A percentile compares a stretch with the other conserved stretches of the same genome.
Evolutionary conservation across 768 basidiomycete genomes (phyloP).

Genomic region (Lenzites betulinus): DNA sequence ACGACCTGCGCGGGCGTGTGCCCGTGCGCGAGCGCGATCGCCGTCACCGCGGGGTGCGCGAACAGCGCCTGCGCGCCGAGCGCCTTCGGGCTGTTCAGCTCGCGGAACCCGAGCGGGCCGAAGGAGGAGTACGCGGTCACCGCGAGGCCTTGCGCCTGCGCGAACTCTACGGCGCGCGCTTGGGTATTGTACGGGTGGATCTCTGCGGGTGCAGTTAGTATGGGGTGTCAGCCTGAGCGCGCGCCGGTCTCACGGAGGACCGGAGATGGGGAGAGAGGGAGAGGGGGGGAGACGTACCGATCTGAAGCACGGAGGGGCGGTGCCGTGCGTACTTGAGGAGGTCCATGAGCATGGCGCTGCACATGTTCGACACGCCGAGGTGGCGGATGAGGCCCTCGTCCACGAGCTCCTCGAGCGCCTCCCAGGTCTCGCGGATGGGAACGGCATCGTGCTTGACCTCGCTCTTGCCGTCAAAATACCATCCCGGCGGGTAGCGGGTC

Average conservation of each 20-base stretch:
- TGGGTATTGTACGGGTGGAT: constrained; percentile 40
- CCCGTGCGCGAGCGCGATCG: constrained; percentile 31
- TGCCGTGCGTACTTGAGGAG: constrained; percentile 41
- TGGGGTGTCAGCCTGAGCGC: not conserved
- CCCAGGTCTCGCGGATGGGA: constrained; percentile 43
- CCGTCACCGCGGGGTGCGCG: constrained; percentile 26
- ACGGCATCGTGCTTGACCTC: constrained; percentile 34
- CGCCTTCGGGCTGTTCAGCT: constrained; percentile 31
- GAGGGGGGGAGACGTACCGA: constrained; percentile 24
- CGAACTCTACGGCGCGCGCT: constrained; percentile 30
- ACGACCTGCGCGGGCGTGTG: constrained; percentile 61
- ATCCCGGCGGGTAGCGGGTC: constrained; percentile 44
- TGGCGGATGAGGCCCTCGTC: constrained; percentile 40
- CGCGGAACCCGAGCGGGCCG: constrained; percentile 35
- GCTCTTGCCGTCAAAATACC: constrained; percentile 39
- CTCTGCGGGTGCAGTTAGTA: constrained; percentile 27
- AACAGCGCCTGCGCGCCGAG: constrained; percentile 29
- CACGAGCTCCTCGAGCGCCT: constrained; percentile 43
- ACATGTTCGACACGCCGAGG: constrained; percentile 44
- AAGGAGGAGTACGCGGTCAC: constrained; percentile 40
- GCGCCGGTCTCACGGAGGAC: not conserved
- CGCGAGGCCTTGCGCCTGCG: constrained; percentile 30
- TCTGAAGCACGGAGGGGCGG: constrained; percentile 41
- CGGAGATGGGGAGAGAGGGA: not conserved
- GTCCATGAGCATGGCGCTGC: constrained; percentile 37